phyloP scores from a whole-genome alignment of 495 filamentous ascomycete genomes.

The Polyplosphaeria fusca region DNA sequence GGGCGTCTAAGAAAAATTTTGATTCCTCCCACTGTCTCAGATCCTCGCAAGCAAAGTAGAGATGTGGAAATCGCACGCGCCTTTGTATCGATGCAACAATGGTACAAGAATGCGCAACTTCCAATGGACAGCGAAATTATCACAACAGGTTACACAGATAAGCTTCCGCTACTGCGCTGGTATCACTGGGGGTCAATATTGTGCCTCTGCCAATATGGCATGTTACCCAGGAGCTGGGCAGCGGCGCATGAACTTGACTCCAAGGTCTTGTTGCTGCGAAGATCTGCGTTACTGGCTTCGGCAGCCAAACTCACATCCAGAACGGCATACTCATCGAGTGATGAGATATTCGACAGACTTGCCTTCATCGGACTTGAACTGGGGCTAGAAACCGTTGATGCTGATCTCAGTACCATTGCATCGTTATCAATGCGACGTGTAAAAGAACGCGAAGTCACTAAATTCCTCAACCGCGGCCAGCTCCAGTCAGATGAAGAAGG shows the following conservation, averaged over 20 bases:
- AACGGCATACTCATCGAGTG: slow-evolving; percentile 2
- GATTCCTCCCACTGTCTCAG: no score
- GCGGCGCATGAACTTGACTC: neutral
- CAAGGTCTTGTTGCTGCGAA: neutral
- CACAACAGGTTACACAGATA: slow-evolving; percentile 1
- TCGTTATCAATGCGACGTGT: slow-evolving; percentile 2
- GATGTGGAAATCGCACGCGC: no score
- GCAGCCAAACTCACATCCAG: slow-evolving; percentile 4
- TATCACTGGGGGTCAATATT: slow-evolving; percentile 4
- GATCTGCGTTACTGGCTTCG: neutral
- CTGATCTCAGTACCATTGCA: neutral
- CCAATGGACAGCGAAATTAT: neutral
- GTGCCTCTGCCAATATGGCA: neutral
- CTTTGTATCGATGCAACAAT: neutral
- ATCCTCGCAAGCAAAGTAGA: no score
- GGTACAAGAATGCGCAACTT: neutral
- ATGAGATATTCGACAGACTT: slow-evolving; percentile 9
- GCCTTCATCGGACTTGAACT: slow-evolving; percentile 8
- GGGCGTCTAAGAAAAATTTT: no score
- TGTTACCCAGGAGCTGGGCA: neutral
- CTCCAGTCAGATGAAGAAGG: neutral
- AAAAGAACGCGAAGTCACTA: slow-evolving; percentile 8
- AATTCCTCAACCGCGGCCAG: slow-evolving; percentile 1
- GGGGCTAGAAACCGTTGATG: neutral
- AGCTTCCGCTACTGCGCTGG: slow-evolving; percentile 3